These are phyloP conservation scores for Phaeosphaeria sp. DNA, from an alignment of 2,329 filamentous ascomycete species.

Conservation along the genomic window DNA sequence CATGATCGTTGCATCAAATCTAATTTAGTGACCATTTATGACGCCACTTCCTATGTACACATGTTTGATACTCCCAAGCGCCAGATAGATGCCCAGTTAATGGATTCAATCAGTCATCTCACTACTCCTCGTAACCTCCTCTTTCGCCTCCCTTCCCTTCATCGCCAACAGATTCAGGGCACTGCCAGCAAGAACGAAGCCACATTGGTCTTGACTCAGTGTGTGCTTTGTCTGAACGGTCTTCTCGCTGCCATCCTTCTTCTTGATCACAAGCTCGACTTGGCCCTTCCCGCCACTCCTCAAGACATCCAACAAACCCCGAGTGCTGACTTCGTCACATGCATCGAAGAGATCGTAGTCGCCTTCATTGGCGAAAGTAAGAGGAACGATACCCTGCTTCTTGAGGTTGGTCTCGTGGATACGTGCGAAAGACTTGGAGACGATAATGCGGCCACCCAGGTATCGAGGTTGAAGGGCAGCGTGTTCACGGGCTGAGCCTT, in stretches of 20 bases:
- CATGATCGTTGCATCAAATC: neutral
- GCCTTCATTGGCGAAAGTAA: conserved; percentile 86
- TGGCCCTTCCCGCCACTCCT: conserved; percentile 77
- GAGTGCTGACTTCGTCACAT: conserved; percentile 81
- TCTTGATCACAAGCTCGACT: conserved; percentile 66
- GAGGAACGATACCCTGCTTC: conserved; percentile 94
- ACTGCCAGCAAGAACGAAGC: conserved; percentile 91
- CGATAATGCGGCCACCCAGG: conserved; percentile 81
- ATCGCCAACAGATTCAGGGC: conserved; percentile 86
- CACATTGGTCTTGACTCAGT: conserved; percentile 86
- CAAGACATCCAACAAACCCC: conserved; percentile 84
- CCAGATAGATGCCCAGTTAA: neutral
- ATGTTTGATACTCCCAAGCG: neutral
- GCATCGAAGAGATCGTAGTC: conserved; percentile 87
- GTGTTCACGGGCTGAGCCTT: conserved; percentile 88
- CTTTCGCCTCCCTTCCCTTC: conserved; percentile 55
- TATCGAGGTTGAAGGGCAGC: conserved; percentile 90
- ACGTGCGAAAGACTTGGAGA: conserved; percentile 85
- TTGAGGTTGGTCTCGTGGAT: conserved; percentile 97
- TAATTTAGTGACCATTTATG: neutral
- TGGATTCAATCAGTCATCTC: conserved; percentile 47
- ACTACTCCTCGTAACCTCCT: conserved; percentile 44
- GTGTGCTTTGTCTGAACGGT: conserved; percentile 83
- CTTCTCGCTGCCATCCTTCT: conserved; percentile 66
- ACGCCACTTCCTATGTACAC: neutral